Evolutionary conservation across 305 asterid genomes (phyloP).

Genomic region (Solanum chacoense): DNA sequence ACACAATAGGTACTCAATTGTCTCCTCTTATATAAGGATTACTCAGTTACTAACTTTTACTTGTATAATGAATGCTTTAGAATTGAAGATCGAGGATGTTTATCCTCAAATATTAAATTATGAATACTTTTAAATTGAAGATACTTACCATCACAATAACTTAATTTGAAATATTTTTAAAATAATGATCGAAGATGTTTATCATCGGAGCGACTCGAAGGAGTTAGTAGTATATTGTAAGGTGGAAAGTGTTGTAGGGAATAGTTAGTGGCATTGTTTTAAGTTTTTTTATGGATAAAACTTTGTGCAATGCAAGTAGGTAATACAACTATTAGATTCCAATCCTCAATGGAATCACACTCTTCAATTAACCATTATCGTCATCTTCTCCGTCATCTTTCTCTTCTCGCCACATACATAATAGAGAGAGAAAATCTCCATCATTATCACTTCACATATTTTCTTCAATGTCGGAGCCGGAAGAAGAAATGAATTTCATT

Average conservation of each 20-base stretch:
- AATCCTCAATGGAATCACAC: conserved; percentile 27
- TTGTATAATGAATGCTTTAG: background rate
- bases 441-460: background rate
- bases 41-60: background rate
- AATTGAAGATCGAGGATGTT: too few species aligned
- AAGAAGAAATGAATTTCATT: conserved; percentile 13
- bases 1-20: background rate
- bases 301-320: background rate
- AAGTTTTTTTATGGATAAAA: background rate
- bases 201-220: rapidly evolving
- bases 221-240: background rate
- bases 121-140: too few species aligned
- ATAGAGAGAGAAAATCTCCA: conserved; percentile 19
- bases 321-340: conserved; percentile 30
- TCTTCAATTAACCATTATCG: conserved; percentile 18
- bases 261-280: background rate
- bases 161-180: too few species aligned
- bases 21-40: background rate
- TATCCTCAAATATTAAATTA: too few species aligned
- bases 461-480: conserved; percentile 27
- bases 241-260: background rate
- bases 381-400: conserved; percentile 10
- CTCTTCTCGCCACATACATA: conserved; percentile 36
- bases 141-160: too few species aligned
- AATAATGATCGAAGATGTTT: too few species aligned